phyloP scores from a whole-genome alignment of 768 basidiomycete genomes.

The Tremella fuciformis region DNA sequence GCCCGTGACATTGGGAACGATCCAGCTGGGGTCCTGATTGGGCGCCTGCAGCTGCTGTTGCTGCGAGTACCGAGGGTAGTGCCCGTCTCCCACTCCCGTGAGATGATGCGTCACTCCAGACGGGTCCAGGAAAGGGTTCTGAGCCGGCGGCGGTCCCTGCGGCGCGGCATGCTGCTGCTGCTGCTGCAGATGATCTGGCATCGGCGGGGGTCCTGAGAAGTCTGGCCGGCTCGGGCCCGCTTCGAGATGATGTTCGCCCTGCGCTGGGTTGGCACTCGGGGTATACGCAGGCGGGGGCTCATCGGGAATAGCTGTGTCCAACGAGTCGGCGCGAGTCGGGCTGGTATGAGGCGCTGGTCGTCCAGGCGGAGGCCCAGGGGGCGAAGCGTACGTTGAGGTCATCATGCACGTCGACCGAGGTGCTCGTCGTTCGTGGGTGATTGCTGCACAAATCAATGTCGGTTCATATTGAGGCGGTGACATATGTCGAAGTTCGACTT shows the following conservation, averaged over 20 bases:
- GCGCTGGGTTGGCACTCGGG: slow-evolving; percentile 12
- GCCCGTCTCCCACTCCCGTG: slow-evolving; percentile 41
- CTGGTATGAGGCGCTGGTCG: neutral
- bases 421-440: no score
- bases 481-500: no score
- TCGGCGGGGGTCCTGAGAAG: slow-evolving; percentile 44
- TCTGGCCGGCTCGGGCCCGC: slow-evolving; percentile 38
- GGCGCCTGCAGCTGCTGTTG: no score
- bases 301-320: slow-evolving; percentile 21
- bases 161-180: slow-evolving; percentile 5
- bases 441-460: no score
- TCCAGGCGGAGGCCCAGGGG: slow-evolving; percentile 15
- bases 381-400: slow-evolving; percentile 18
- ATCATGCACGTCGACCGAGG: slow-evolving; percentile 5
- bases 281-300: slow-evolving; percentile 44
- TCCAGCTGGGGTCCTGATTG: neutral
- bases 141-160: slow-evolving; percentile 1
- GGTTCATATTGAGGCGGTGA: no score
- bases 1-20: slow-evolving; percentile 1
- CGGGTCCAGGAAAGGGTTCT: neutral
- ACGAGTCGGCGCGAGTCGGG: slow-evolving; percentile 1
- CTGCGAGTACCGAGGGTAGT: slow-evolving; percentile 19
- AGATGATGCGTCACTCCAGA: slow-evolving; percentile 24
- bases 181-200: slow-evolving; percentile 25
- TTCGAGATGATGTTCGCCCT: slow-evolving; percentile 21